Evolutionary conservation across 1,139 yeast genomes (phyloP).

Genomic region (Groenewaldozyma sp.): DNA sequence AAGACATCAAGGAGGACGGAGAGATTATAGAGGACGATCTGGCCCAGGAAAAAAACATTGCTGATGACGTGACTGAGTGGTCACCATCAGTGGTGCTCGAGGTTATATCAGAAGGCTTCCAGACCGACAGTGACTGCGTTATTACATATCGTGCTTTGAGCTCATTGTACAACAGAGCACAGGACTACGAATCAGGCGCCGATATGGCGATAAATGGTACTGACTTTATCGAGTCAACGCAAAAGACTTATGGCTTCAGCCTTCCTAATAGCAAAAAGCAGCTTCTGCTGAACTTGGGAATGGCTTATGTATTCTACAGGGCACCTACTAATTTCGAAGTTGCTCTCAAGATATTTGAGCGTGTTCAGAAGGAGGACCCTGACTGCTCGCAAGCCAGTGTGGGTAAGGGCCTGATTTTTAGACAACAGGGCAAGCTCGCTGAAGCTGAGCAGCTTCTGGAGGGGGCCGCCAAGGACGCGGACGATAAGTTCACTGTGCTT

Average conservation of each 20-base stretch:
- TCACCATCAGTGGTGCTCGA: conserved; percentile 48
- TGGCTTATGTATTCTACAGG: conserved; percentile 72
- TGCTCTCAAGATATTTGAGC: conserved; percentile 65
- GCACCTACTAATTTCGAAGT: conserved; percentile 79
- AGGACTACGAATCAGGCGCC: conserved; percentile 58
- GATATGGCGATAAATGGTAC: conserved; percentile 57
- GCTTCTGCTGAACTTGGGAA: conserved; percentile 59
- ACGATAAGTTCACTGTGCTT: conserved; percentile 51
- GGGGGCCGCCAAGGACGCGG: conserved; percentile 41
- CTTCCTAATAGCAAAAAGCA: conserved; percentile 49
- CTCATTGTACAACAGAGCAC: conserved; percentile 47
- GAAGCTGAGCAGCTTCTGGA: conserved; percentile 47
- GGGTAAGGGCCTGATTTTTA: conserved; percentile 72
- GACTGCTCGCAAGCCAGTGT: conserved; percentile 53
- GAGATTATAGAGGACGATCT: conserved; percentile 2
- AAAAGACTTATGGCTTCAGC: conserved; percentile 31
- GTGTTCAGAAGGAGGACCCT: conserved; percentile 45
- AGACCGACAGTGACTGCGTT: conserved; percentile 40
- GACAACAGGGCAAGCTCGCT: conserved; percentile 51
- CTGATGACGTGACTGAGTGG: conserved; percentile 16
- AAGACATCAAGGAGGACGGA: conserved; percentile 13
- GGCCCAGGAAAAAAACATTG: conserved; percentile 1
- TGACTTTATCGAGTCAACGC: conserved; percentile 37
- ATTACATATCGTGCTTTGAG: conserved; percentile 59
- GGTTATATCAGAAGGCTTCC: conserved; percentile 46